Percentiles rank a stretch among this genome's conserved stretches.
phyloP scores from a whole-genome alignment of 345 rosid species.

The Ailanthus altissimus region DNA sequence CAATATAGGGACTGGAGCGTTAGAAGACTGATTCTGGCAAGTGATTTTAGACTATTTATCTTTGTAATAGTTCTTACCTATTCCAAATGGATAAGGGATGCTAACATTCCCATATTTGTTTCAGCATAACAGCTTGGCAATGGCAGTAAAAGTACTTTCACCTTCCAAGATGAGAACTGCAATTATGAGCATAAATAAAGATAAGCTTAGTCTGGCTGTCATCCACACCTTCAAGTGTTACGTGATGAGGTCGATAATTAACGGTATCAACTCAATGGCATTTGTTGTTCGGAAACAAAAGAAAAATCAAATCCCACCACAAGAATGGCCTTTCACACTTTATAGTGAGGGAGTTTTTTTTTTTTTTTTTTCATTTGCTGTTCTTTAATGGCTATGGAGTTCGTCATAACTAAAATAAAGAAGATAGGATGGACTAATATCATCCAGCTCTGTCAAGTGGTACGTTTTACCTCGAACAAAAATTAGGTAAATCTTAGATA shows the following conservation, averaged over 20 bases:
- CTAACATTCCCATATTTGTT: conserved; percentile 26
- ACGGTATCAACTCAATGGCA: too few species aligned
- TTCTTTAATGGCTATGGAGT: too few species aligned
- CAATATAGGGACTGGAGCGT: conserved; percentile 4
- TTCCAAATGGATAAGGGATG: conserved; percentile 30
- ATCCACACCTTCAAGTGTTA: too few species aligned
- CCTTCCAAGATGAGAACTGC: conserved; percentile 3
- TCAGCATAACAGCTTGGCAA: conserved; percentile 14
- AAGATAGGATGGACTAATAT: neutral
- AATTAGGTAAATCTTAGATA: too few species aligned
- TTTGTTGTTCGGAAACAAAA: too few species aligned
- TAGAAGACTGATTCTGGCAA: conserved; percentile 9
- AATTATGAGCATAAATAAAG: neutral
- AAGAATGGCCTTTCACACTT: too few species aligned
- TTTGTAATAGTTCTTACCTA: conserved; percentile 17
- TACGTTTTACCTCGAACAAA: too few species aligned
- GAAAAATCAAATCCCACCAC: too few species aligned
- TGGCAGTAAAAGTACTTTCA: neutral
- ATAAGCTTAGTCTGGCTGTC: neutral
- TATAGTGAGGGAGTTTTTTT: too few species aligned
- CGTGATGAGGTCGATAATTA: too few species aligned
- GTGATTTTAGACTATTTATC: conserved; percentile 17
- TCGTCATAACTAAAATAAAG: neutral
- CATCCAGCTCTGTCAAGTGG: neutral
- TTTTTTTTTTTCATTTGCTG: too few species aligned